These are phyloP conservation scores for Phytophthora pinifolia DNA, from an alignment of 352 stramenopile genomes.

Conservation along the genomic window DNA sequence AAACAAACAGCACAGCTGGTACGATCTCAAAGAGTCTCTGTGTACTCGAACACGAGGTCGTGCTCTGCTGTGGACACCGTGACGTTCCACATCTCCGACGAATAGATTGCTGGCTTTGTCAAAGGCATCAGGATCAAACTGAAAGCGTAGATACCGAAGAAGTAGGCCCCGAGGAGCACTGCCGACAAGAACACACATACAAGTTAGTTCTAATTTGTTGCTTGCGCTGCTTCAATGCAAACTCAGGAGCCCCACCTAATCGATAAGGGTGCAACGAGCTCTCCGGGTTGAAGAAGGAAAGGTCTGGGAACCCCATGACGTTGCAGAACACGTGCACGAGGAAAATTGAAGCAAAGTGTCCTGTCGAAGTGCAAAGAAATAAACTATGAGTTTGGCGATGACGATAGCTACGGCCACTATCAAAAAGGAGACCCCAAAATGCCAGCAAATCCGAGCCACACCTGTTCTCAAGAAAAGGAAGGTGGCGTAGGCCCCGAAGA, in stretches of 20 bases:
- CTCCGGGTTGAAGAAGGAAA: constrained; percentile 82
- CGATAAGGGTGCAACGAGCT: constrained; percentile 75
- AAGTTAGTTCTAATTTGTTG: constrained; percentile 6
- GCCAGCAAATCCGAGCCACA: constrained; percentile 12
- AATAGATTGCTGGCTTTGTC: constrained; percentile 81
- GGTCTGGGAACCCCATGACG: constrained; percentile 92
- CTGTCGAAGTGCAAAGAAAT: constrained; percentile 29
- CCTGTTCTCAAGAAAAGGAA: constrained; percentile 93
- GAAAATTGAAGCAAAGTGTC: constrained; percentile 88
- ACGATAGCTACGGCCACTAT: neutral
- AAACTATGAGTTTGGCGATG: constrained; percentile 2
- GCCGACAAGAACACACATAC: constrained; percentile 6
- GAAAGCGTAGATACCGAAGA: constrained; percentile 85
- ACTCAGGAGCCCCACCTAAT: constrained; percentile 47
- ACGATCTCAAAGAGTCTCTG: constrained; percentile 36
- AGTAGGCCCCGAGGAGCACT: constrained; percentile 81
- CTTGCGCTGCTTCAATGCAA: neutral
- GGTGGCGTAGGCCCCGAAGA: constrained; percentile 95
- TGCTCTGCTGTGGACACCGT: constrained; percentile 51
- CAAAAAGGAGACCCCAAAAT: no score
- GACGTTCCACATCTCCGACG: constrained; percentile 79
- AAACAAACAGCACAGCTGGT: constrained; percentile 22
- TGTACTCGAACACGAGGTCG: constrained; percentile 46
- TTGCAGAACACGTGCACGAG: constrained; percentile 95
- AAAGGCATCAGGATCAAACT: constrained; percentile 70